Conservation (phyloP, 345 rosid species). For the Linum trigynum region DNA sequence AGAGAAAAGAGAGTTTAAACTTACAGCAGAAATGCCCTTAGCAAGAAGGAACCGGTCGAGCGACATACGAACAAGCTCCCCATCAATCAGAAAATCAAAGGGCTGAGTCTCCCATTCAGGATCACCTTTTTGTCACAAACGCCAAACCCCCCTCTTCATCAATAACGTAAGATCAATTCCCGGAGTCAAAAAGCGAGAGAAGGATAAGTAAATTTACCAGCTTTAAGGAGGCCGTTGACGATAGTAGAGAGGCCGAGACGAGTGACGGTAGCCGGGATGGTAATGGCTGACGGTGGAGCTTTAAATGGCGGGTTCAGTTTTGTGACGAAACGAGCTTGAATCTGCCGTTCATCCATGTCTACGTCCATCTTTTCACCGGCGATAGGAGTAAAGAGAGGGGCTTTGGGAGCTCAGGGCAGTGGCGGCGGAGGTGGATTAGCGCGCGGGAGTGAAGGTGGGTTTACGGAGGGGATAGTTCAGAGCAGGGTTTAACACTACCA, state of each 20-base stretch:
- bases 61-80: conserved; percentile 86
- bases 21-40: conserved; percentile 86
- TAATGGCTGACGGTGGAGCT: conserved; percentile 47
- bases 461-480: too few relatives aligned
- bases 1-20: not conserved
- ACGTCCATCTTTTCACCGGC: conserved; percentile 6
- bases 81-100: conserved; percentile 85
- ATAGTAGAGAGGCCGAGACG: conserved; percentile 80
- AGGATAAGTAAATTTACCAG: conserved; percentile 24
- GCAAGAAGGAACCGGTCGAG: conserved; percentile 77
- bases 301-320: conserved; percentile 53
- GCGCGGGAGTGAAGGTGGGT: too few relatives aligned
- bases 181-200: too few relatives aligned
- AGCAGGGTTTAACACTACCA: too few relatives aligned
- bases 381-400: not conserved
- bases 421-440: not conserved
- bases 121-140: conserved; percentile 33
- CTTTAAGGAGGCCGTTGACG: conserved; percentile 51
- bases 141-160: not conserved
- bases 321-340: conserved; percentile 82
- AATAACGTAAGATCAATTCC: too few relatives aligned
- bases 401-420: not conserved
- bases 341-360: conserved; percentile 26
- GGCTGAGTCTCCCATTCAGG: conserved; percentile 65
- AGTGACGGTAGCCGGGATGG: conserved; percentile 74